Percentiles rank a stretch among this genome's conserved stretches.
These are phyloP conservation scores for Nakazawaea anatomiae DNA, from an alignment of 805 yeast species.

Conservation along the genomic window DNA sequence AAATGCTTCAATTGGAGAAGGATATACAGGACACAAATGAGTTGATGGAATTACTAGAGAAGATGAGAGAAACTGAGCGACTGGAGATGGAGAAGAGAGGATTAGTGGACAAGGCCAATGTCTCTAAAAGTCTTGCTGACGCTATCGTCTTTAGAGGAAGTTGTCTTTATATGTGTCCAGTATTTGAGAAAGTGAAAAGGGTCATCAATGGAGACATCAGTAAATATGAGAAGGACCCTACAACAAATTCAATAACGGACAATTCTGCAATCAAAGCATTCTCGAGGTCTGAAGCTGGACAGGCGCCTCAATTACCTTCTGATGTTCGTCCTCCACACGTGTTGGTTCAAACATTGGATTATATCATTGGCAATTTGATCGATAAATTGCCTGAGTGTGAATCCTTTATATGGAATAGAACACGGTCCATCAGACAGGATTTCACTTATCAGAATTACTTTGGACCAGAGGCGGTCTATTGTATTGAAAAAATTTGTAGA, in stretches of 20 bases:
- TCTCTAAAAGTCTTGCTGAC: constrained; percentile 74
- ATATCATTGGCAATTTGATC: constrained; percentile 59
- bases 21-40: constrained; percentile 53
- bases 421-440: constrained; percentile 94
- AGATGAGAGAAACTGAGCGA: constrained; percentile 71
- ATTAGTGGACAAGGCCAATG: constrained; percentile 82
- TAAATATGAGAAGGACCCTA: constrained; percentile 64
- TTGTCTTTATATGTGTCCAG: constrained; percentile 93
- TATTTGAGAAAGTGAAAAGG: constrained; percentile 84
- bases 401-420: constrained; percentile 93
- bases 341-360: constrained; percentile 59
- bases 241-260: constrained; percentile 50
- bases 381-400: constrained; percentile 77
- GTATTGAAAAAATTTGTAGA: constrained; percentile 87
- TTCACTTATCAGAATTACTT: constrained; percentile 91
- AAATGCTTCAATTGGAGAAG: constrained; percentile 48
- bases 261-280: constrained; percentile 80
- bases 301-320: constrained; percentile 95
- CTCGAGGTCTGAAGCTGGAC: constrained; percentile 96
- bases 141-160: constrained; percentile 87
- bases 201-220: constrained; percentile 83
- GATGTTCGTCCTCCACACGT: constrained; percentile 93
- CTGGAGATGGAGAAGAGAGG: constrained; percentile 73
- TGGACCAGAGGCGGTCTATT: constrained; percentile 90
- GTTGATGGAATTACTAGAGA: constrained; percentile 69